These are phyloP conservation scores for Hyaloscypha finlandica DNA, from an alignment of 495 filamentous ascomycete genomes.

Conservation along the genomic window DNA sequence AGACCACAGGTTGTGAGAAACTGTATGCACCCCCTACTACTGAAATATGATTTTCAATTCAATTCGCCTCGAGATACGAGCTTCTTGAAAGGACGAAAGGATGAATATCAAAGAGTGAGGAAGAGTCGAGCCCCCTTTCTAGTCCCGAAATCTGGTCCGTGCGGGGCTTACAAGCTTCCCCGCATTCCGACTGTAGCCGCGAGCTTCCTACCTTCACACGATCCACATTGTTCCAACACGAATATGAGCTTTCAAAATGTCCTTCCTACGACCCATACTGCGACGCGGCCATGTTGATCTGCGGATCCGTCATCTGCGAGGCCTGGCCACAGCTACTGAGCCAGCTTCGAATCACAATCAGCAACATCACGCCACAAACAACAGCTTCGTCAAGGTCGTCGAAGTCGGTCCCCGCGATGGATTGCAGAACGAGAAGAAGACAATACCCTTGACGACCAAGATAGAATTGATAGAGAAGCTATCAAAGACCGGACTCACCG, in stretches of 20 bases:
- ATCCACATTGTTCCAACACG: slow-evolving; percentile 2
- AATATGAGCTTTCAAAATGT: slow-evolving; percentile 22
- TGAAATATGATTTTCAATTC: too few species aligned
- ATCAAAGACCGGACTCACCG: slow-evolving; percentile 79
- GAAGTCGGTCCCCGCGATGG: slow-evolving; percentile 96
- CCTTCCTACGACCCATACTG: slow-evolving; percentile 23
- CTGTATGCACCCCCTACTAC: too few species aligned
- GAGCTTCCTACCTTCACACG: background rate
- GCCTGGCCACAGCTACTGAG: slow-evolving; percentile 22
- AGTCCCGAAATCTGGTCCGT: background rate
- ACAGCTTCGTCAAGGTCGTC: slow-evolving; percentile 61
- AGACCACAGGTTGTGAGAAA: too few species aligned
- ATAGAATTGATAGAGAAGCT: slow-evolving; percentile 79
- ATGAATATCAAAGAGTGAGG: too few species aligned
- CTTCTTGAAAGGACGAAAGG: too few species aligned
- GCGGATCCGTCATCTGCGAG: slow-evolving; percentile 23
- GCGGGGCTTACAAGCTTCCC: slow-evolving; percentile 3
- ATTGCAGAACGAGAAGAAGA: slow-evolving; percentile 90
- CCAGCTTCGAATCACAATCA: slow-evolving; percentile 9
- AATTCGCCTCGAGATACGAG: too few species aligned
- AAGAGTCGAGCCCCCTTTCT: background rate
- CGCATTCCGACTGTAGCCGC: slow-evolving; percentile 8
- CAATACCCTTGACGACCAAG: slow-evolving; percentile 79
- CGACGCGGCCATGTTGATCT: slow-evolving; percentile 6
- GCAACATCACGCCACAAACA: slow-evolving; percentile 19